phyloP scores from a whole-genome alignment of 2,329 filamentous ascomycete genomes.

The Helotiales sp. region DNA sequence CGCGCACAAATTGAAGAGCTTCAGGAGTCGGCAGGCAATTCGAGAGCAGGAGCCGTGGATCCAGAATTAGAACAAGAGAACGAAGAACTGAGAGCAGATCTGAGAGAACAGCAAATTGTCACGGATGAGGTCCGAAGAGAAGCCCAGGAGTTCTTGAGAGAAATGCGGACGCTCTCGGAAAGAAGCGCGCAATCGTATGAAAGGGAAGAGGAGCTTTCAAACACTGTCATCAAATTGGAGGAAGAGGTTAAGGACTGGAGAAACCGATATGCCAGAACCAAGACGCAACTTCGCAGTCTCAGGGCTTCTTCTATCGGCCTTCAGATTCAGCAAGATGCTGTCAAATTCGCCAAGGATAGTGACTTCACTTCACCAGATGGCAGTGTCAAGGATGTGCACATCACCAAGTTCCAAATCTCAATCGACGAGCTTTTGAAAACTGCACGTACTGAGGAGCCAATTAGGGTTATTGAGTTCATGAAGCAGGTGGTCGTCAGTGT shows the following conservation, averaged over 20 bases:
- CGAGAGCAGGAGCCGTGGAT: conserved; percentile 37
- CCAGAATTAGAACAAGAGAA: conserved; percentile 65
- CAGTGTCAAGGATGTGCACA: conserved; percentile 83
- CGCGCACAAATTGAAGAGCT: conserved; percentile 62
- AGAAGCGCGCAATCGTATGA: conserved; percentile 78
- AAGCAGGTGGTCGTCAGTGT: conserved; percentile 82
- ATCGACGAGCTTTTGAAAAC: conserved; percentile 86
- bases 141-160: conserved; percentile 77
- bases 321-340: conserved; percentile 67
- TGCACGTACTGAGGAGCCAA: conserved; percentile 72
- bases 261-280: conserved; percentile 81
- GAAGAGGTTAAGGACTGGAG: conserved; percentile 88
- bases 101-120: conserved; percentile 74
- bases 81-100: conserved; percentile 61
- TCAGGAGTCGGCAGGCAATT: conserved; percentile 35
- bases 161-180: conserved; percentile 86
- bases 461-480: conserved; percentile 79
- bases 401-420: conserved; percentile 92
- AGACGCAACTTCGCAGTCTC: conserved; percentile 81
- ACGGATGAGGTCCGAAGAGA: conserved; percentile 86
- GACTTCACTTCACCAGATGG: conserved; percentile 71
- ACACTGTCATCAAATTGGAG: conserved; percentile 75
- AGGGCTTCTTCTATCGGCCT: conserved; percentile 79
- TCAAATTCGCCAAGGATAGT: conserved; percentile 63
- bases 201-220: conserved; percentile 75